phyloP scores from a whole-genome alignment of 352 stramenopile genomes.

The Pythium aphanidermatum region DNA sequence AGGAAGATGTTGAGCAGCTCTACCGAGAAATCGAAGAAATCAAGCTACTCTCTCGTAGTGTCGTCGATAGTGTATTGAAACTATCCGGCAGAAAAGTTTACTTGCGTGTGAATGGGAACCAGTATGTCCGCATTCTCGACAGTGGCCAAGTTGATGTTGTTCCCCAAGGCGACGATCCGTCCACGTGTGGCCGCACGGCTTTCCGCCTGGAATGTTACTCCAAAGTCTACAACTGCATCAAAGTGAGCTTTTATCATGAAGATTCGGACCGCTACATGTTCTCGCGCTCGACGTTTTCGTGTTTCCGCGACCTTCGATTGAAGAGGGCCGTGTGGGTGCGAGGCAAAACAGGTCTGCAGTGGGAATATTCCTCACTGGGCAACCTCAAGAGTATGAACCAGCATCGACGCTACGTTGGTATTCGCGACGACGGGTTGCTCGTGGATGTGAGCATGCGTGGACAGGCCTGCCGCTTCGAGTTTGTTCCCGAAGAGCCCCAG shows the following conservation, averaged over 20 bases:
- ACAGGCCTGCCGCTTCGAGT: conserved; percentile 72
- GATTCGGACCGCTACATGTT: conserved; percentile 74
- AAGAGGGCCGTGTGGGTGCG: conserved; percentile 51
- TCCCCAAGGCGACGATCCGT: conserved; percentile 32
- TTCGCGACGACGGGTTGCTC: conserved; percentile 61
- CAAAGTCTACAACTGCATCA: conserved; percentile 84
- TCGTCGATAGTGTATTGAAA: conserved; percentile 62
- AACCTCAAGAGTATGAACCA: conserved; percentile 88
- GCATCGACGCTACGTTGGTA: conserved; percentile 77
- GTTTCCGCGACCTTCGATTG: conserved; percentile 81
- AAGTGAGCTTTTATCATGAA: conserved; percentile 76
- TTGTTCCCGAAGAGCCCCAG: conserved; percentile 49
- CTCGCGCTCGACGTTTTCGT: conserved; percentile 77
- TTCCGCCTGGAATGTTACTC: conserved; percentile 76
- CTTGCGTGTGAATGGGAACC: conserved; percentile 60
- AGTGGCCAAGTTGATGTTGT: conserved; percentile 55
- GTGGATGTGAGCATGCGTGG: conserved; percentile 84
- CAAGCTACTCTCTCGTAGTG: conserved; percentile 55
- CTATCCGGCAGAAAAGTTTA: conserved; percentile 55
- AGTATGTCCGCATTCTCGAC: conserved; percentile 50
- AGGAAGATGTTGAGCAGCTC: conserved; percentile 73
- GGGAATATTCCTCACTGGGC: conserved; percentile 76
- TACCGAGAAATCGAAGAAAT: conserved; percentile 70
- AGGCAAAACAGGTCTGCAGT: conserved; percentile 64
- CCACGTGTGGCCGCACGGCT: conserved; percentile 42